phyloP scores from a whole-genome alignment of 2,329 filamentous ascomycete species.

The Emydomyces testavorans region DNA sequence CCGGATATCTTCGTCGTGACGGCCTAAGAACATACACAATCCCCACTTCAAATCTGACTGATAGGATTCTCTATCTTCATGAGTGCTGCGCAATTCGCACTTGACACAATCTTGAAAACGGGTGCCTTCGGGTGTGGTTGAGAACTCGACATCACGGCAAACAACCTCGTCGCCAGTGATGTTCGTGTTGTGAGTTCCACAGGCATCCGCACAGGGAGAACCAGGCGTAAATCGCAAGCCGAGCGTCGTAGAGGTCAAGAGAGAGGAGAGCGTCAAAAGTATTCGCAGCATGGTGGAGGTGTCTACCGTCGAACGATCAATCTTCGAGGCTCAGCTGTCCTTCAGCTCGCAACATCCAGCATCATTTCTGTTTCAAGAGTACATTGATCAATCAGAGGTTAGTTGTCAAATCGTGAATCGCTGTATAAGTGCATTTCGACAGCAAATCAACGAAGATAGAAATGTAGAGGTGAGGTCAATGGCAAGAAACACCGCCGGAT shows the following conservation, averaged over 20 bases:
- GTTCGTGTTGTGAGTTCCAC: conserved; percentile 24
- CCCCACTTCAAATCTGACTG: conserved; percentile 38
- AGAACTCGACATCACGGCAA: conserved; percentile 32
- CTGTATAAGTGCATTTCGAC: no score
- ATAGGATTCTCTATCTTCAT: conserved; percentile 24
- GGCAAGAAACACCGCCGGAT: no score
- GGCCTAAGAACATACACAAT: conserved; percentile 29
- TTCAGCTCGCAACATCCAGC: not conserved
- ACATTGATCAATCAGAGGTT: not conserved
- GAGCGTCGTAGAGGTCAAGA: conserved; percentile 16
- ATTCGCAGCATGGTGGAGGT: conserved; percentile 14
- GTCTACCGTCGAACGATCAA: not conserved
- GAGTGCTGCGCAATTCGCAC: conserved; percentile 34
- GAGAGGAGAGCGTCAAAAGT: conserved; percentile 17
- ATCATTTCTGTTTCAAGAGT: not conserved
- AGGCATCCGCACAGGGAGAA: conserved; percentile 30
- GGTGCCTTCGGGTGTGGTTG: conserved; percentile 24
- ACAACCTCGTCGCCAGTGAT: conserved; percentile 34
- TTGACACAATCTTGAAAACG: conserved; percentile 33
- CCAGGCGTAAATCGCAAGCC: conserved; percentile 26
- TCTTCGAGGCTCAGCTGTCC: not conserved
- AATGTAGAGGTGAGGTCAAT: no score
- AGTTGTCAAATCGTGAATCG: no score
- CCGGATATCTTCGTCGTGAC: not conserved
- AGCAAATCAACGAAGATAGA: no score